phyloP scores from a whole-genome alignment of 2,329 filamentous ascomycete species.

The Pseudophaeomoniella oleicola region DNA sequence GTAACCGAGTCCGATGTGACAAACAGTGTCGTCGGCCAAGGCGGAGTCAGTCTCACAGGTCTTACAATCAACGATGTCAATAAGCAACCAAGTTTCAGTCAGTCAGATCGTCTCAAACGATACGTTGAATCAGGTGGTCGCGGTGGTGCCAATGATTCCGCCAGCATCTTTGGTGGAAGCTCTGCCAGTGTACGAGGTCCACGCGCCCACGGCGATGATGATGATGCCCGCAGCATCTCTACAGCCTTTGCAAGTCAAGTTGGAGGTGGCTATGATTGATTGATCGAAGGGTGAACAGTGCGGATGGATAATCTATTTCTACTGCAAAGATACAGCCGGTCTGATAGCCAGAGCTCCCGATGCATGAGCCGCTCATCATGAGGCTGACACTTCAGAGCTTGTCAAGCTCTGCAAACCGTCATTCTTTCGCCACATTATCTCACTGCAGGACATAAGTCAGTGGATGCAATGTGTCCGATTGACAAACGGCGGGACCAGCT shows the following conservation, averaged over 20 bases:
- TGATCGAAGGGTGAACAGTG: too few species aligned
- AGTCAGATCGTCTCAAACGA: conserved; percentile 82
- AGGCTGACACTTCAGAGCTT: not conserved
- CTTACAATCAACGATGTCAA: conserved; percentile 57
- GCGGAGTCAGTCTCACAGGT: conserved; percentile 63
- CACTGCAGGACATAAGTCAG: too few species aligned
- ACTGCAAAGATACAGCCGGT: too few species aligned
- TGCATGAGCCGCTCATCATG: not conserved
- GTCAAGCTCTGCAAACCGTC: not conserved
- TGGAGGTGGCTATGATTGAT: conserved; percentile 51
- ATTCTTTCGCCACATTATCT: too few species aligned
- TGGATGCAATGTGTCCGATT: too few species aligned
- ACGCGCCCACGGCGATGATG: conserved; percentile 47
- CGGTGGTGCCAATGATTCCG: conserved; percentile 39
- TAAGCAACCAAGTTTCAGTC: conserved; percentile 60
- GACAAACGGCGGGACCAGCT: too few species aligned
- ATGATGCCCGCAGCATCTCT: conserved; percentile 90
- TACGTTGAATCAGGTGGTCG: conserved; percentile 80
- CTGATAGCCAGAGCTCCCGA: too few species aligned
- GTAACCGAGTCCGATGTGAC: conserved; percentile 82
- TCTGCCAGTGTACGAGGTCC: conserved; percentile 34
- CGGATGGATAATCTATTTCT: too few species aligned
- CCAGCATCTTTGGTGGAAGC: conserved; percentile 54
- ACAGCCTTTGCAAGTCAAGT: conserved; percentile 95
- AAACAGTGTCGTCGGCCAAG: conserved; percentile 64